phyloP scores from a whole-genome alignment of 2,329 filamentous ascomycete genomes.

The Colletotrichum sp. region DNA sequence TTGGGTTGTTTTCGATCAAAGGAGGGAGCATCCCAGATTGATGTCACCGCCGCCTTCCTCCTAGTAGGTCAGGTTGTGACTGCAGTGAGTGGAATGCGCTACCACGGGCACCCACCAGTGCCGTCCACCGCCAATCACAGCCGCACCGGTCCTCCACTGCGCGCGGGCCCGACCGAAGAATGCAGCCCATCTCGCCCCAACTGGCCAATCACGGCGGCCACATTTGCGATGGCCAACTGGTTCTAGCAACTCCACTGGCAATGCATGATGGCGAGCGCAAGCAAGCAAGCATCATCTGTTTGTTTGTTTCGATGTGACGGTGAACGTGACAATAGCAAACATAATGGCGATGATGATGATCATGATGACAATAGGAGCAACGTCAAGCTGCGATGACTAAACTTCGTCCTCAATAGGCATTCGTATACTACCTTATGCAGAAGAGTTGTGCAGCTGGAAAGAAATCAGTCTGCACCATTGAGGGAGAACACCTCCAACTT shows the following conservation, averaged over 20 bases:
- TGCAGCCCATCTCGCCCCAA: background rate
- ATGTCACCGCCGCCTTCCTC: background rate
- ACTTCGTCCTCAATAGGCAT: background rate
- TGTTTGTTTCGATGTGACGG: background rate
- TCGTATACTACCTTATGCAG: background rate
- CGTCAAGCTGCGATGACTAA: background rate
- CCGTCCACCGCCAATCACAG: background rate
- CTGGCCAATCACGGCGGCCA: background rate
- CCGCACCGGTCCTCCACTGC: background rate
- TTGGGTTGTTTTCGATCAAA: background rate
- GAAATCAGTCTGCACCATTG: background rate
- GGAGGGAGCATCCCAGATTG: slow-evolving; percentile 11
- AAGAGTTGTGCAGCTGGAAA: background rate
- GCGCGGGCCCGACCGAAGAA: background rate
- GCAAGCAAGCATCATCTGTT: background rate
- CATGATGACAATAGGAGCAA: background rate
- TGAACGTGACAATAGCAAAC: background rate
- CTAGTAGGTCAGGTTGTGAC: background rate
- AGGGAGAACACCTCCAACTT: background rate
- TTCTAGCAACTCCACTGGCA: no score
- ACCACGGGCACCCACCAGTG: background rate
- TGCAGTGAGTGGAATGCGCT: background rate
- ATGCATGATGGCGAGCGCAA: background rate
- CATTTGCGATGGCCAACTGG: background rate
- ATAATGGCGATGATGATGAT: background rate